phyloP scores from a whole-genome alignment of 306 rosid species.

The Parietaria judaica region DNA sequence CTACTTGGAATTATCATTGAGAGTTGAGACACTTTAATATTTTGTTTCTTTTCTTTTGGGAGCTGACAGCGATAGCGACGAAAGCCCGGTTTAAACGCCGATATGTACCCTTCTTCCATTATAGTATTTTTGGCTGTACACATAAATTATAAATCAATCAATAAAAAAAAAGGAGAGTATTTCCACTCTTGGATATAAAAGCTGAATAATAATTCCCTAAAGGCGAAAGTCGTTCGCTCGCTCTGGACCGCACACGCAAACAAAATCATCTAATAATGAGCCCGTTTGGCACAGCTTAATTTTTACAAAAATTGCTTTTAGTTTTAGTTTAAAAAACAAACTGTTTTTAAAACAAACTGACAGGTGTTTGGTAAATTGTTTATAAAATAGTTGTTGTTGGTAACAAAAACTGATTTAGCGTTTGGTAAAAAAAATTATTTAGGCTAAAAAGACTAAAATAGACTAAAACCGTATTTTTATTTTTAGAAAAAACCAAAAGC shows the following conservation, averaged over 20 bases:
- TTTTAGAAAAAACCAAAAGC: too few species aligned
- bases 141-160: too few species aligned
- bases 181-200: neutral
- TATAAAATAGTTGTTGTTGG: too few species aligned
- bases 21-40: neutral
- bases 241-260: neutral
- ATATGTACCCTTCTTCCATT: neutral
- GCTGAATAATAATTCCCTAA: neutral
- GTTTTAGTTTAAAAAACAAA: too few species aligned
- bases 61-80: slow-evolving; percentile 17
- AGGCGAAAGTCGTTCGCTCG: neutral
- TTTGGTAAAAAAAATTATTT: too few species aligned
- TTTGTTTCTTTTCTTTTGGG: neutral
- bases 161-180: neutral
- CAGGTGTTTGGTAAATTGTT: too few species aligned
- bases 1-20: slow-evolving; percentile 1
- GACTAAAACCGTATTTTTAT: too few species aligned
- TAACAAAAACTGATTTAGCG: too few species aligned
- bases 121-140: neutral
- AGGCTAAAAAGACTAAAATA: too few species aligned
- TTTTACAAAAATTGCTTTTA: too few species aligned
- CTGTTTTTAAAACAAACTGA: too few species aligned
- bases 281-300: too few species aligned
- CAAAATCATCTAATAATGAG: neutral
- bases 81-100: slow-evolving; percentile 2